Conservation (phyloP, 768 basidiomycete species). For the Panaeolus cyanescens region DNA sequence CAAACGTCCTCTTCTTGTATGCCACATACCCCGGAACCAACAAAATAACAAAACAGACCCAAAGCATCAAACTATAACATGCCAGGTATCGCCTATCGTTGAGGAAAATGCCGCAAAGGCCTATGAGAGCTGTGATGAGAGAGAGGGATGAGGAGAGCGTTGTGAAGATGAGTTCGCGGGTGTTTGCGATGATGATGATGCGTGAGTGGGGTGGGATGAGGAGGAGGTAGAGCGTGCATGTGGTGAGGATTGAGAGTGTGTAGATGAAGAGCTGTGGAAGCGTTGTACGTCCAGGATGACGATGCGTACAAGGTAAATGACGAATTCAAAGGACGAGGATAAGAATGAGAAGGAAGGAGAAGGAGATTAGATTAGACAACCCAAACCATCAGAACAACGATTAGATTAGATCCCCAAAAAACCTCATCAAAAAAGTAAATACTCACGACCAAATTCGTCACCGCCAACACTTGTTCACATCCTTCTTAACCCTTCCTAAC, state of each 20-base stretch:
- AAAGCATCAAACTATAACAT: constrained; percentile 71
- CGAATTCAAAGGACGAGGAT: not conserved
- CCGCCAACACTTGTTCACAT: too few relatives aligned
- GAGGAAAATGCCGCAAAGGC: constrained; percentile 80
- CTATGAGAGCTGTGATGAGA: constrained; percentile 66
- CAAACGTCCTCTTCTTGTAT: constrained; percentile 60
- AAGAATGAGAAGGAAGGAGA: too few relatives aligned
- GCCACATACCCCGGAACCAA: constrained; percentile 78
- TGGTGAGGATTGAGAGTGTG: constrained; percentile 59
- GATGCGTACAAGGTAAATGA: not conserved
- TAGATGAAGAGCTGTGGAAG: constrained; percentile 55
- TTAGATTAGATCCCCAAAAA: too few relatives aligned
- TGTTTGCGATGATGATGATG: constrained; percentile 69
- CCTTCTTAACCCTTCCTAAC: too few relatives aligned
- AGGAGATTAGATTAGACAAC: constrained; percentile 2
- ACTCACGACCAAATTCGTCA: constrained; percentile 55
- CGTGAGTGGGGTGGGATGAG: constrained; percentile 69
- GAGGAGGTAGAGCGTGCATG: constrained; percentile 78
- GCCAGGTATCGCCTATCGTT: constrained; percentile 86
- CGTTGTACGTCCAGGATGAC: not conserved
- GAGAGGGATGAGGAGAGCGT: constrained; percentile 64
- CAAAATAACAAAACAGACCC: constrained; percentile 72
- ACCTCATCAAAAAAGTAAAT: too few relatives aligned
- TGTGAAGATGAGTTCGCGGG: constrained; percentile 63
- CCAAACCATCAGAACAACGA: too few relatives aligned